Evolutionary conservation across 352 stramenopile species (phyloP), one percentile per base, ranked within the genome.

Genomic region (Phytophthora chlamydospora): DNA sequence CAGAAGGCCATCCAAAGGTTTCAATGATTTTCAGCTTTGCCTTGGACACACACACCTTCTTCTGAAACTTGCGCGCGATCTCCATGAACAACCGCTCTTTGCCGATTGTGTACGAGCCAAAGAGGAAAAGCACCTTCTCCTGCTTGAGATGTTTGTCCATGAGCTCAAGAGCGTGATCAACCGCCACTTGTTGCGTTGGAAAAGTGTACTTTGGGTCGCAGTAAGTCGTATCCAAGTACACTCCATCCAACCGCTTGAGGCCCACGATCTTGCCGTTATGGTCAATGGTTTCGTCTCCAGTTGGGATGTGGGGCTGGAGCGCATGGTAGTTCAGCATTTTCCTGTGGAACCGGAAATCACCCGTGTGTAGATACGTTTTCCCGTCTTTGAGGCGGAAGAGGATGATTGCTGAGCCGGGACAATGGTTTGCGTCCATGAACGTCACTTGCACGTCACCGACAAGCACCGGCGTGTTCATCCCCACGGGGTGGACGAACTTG

Each of bases 201-300:
- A 99, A 97, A 6, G 68, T 83, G 73, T 98, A 98, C 69, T 97
- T 98, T 14, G 87, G 71, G 70, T 98, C 77, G 43, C 94, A 98
- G 63, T 99, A 99, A 14, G 97, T 99, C 16, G 97, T 99, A 66
- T 99, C 97, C 6, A 99, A 68, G 68, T 98, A 99, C 27, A 99
- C 71, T 32, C 74, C 80, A 49, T 95, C 85, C 14, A 95, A 68
- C 10, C 78, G 74, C 6, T 63, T 71, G 13, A 62, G 35, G 38
- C 55, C 62, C 5, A 66, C 49, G 45, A 68, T 66, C 36, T 68
- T 75, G 6, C 67, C 62, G 32, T 65, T 54, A 44, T 62, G 51
- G 47, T 69, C 64, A 29, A 73, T 63, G 14, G 42, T 55, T 48
- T 63, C 63, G 36, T 70, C 38, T 44, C 49, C 60, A 1, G 70